Evolutionary conservation across 129 eudicot genomes (phyloP).

Genomic region (Helichrysum umbraculigerum): DNA sequence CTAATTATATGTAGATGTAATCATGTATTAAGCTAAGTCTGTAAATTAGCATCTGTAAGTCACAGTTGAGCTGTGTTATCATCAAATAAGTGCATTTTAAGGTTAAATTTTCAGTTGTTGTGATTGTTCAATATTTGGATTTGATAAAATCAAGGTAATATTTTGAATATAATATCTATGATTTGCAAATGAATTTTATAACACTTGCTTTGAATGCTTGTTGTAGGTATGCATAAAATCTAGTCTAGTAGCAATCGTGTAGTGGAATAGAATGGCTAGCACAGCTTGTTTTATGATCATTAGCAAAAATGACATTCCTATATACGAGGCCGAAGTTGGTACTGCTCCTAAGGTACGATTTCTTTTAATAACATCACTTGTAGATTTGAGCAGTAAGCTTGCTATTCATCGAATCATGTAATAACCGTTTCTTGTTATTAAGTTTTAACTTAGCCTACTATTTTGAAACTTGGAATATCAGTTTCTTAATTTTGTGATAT

Average conservation of each 20-base stretch:
- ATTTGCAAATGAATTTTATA: neutral
- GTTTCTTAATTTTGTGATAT: neutral
- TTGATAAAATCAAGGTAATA: neutral
- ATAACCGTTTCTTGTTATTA: neutral
- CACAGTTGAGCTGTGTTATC: constrained; percentile 8
- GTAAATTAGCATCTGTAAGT: neutral
- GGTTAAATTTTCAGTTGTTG: neutral
- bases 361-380: neutral
- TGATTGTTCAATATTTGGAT: neutral
- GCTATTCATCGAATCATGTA: neutral
- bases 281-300: constrained; percentile 99
- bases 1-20: neutral
- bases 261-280: constrained; percentile 59
- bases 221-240: constrained; percentile 14
- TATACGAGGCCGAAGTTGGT: constrained; percentile 99
- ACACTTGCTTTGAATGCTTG: constrained; percentile 7
- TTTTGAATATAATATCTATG: constrained; percentile 1
- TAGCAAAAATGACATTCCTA: constrained; percentile 92
- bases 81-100: neutral
- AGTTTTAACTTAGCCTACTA: neutral
- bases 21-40: no score
- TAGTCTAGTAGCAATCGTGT: neutral
- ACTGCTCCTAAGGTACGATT: constrained; percentile 78
- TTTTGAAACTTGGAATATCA: neutral
- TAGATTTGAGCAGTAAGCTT: neutral